Evolutionary conservation across 129 eudicot species (phyloP), one percentile per base, ranked within the genome.

Genomic region (Apium graveolens): DNA sequence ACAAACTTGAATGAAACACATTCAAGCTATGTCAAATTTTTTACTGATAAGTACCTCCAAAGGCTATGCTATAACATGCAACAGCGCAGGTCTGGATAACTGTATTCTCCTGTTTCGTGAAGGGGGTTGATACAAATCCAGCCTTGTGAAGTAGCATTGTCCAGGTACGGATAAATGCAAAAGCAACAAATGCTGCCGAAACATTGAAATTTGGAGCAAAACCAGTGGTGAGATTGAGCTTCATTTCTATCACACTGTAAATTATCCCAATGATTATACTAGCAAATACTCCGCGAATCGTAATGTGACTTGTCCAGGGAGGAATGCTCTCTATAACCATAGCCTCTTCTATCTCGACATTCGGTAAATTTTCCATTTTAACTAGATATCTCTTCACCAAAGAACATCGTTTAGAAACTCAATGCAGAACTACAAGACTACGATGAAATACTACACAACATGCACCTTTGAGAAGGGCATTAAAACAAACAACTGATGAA

Each of bases 161-260:
- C 98, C 98, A 95, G 31, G 93, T 77, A 45, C 82, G 75, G 16
- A 95, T 86, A 53, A 92, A 84, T 69, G 92, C 92, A 48, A 85
- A 95, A 9, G 98, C 98, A 77, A 95, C 86, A 34, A 95, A 90
- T 24, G 98, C 98, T 60, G 97, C 98, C 7, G 98, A 91, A 12
- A 95, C 98, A 74, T 95, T 95, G 37, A 95, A 84, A 77, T 95
- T 95, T 0, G 98, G 98, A 9, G 87, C 94, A 55, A 95, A 86
- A 5, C 98, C 98, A 44, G 94, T 91, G 21, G 98, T 95, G 26
- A 95, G 88, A 84, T 88, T 91, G 4, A 95, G 92, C 89, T 95
- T 91, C 98, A 87, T 95, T 6, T 90, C 91, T 27, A 95, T 88
- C 69, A 94, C 91, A 85, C 98, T 94, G 63, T 88, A 94, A 80